Base-by-base conservation (phyloP, 495 filamentous ascomycete species). In the Penicillium cinerascens region DNA sequence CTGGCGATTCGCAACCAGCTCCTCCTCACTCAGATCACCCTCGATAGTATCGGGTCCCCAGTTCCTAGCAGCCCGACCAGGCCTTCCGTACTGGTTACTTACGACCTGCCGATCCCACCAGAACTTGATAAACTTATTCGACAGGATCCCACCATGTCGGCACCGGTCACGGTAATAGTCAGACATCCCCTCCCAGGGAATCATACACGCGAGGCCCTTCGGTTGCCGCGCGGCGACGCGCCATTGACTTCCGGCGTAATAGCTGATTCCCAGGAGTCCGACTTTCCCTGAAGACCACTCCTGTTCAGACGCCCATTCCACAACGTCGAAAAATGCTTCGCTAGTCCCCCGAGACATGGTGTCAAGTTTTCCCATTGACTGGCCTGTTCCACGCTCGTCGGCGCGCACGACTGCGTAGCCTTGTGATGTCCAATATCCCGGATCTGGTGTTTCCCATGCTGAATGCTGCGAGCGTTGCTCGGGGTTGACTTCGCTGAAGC, bases 111-210 rank as follows among this genome's bases (percentile, higher is more conserved):
- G 71, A 61, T 84, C 71, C 83, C 83, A 86, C 83, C 83, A 86
- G 50, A 82, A 79, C 33, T 73, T 65, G 55, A 87, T 84, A 61
- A 86, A 87, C 2, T 64, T 65, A 58, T 85, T 80, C 0, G 79
- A 83, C 23, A 84, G 63, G 38, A 88, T 86, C 1, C 84, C 85
- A 3, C 85, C 85, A 50, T 87, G 84, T 4, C 82, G 60, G 44
- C 78, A 83, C 2, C 79, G 70, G 49, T 86, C 83, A 0, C 82
- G 76, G 58, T 86, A 87, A 49, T 82, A 84, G 51, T 87, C 83
- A 0, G 77, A 80, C 80, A 86, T 83, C n/a, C 83, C 83, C 58
- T 87, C 83, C 83, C 83, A 87, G 0, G 83, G 83, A 10, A 86
- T 72, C 11, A 86, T 85, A 37, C 75, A 77, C 0, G 78, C 64